Base-by-base conservation (phyloP, 1,284 basidiomycete genomes). In the Fomes fomentarius region DNA sequence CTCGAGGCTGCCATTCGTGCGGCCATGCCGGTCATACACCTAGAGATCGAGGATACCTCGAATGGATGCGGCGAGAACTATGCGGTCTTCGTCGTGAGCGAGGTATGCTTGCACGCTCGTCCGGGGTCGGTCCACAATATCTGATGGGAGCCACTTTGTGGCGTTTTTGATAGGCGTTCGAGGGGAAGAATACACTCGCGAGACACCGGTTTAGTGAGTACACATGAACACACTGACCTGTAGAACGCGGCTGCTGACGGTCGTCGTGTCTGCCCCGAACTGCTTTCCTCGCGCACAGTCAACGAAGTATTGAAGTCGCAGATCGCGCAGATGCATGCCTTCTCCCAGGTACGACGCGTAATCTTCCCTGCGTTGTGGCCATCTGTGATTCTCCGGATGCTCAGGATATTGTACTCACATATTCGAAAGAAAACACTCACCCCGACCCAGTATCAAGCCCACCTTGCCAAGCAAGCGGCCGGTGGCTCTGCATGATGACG, bases 41-140 rank as follows among this genome's bases (percentile, higher is more conserved):
- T 91, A 17, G 80, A 90, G 64, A 85, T 92, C 44, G 75, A 84
- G 58, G 90, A 92, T 66, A 78, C 82, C 61, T 91, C 89, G 1
- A 88, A 76, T 60, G 90, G 90, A 5, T 93, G 90, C 60, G 90
- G 90, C 2, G 83, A 89, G 62, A 91, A 77, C 66, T 93, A 91
- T 63, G 73, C 81, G 0, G 79, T 93, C 33, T 66, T 89, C 24
- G 78, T 93, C 31, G 90, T 93, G 59, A 91, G 88, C 74, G 81
- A 87, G 64, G 89, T 87, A 56, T 38, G 77, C 70, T 21, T 37
- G 7, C 6, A 9, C n/a, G n/a, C n/a, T n/a, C n/a, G n/a, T n/a
- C n/a, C n/a, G n/a, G n/a, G n/a, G n/a, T n/a, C n/a, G n/a, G 24
- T n/a, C 6, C 28, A 30, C 12, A 21, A 17, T 25, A 8, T 17